Evolutionary conservation across 1,284 basidiomycete genomes (phyloP).

Genomic region (Ustilago tritici): DNA sequence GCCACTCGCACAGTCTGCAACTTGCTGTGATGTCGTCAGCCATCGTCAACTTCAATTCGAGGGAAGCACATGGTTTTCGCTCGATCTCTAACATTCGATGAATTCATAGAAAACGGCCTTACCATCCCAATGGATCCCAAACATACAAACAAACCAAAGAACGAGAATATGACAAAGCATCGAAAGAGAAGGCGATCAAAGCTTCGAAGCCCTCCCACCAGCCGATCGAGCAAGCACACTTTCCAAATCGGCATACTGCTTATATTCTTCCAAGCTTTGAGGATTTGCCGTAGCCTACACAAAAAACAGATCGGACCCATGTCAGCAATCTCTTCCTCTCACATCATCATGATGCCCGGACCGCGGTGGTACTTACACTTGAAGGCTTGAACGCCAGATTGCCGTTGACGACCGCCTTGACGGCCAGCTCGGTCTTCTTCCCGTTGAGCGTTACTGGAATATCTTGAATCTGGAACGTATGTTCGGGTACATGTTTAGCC

Average conservation of each 20-base stretch:
- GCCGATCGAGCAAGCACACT: constrained; percentile 21
- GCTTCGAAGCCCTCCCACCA: constrained; percentile 21
- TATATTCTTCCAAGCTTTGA: constrained; percentile 42
- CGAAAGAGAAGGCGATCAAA: constrained; percentile 6
- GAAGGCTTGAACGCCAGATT: constrained; percentile 42
- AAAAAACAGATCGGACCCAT: neutral
- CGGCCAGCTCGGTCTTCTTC: constrained; percentile 62
- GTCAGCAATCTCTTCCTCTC: constrained; percentile 4
- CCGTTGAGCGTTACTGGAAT: constrained; percentile 58
- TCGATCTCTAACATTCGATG: neutral
- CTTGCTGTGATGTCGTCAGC: neutral
- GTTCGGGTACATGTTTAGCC: constrained; percentile 64
- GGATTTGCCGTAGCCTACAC: constrained; percentile 50
- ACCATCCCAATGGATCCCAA: neutral
- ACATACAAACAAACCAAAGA: neutral
- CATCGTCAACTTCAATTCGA: neutral
- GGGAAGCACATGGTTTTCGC: neutral
- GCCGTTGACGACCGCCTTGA: constrained; percentile 60
- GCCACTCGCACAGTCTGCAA: too few species aligned
- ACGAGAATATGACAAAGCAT: neutral
- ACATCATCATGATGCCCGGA: neutral
- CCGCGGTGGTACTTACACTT: constrained; percentile 24
- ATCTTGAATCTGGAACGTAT: constrained; percentile 59
- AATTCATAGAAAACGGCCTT: too few species aligned
- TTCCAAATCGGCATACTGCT: constrained; percentile 50